Conservation (phyloP, 2,329 filamentous ascomycete genomes). For the Ceratocystis ficicola region DNA sequence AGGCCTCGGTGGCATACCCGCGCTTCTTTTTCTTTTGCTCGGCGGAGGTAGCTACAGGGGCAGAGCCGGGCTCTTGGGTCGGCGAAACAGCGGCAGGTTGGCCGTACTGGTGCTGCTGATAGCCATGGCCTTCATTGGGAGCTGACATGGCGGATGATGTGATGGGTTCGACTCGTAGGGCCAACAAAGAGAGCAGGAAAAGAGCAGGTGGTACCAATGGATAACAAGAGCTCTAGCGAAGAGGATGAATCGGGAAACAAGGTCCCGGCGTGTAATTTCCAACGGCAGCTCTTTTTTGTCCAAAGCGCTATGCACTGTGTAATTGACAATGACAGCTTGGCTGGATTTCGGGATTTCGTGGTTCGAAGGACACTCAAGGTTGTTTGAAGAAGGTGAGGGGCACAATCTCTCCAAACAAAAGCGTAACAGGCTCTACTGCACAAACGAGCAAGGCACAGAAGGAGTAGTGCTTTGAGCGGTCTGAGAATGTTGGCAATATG, state of each 20-base stretch:
- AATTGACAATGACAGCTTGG: neutral
- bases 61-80: conserved; percentile 26
- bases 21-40: conserved; percentile 74
- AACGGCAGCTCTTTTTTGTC: neutral
- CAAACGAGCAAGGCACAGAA: neutral
- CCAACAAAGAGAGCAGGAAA: conserved; percentile 25
- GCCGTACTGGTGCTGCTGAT: conserved; percentile 36
- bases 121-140: conserved; percentile 43
- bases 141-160: conserved; percentile 38
- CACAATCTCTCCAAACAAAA: conserved; percentile 11
- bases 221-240: conserved; percentile 8
- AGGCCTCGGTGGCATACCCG: conserved; percentile 87
- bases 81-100: conserved; percentile 29
- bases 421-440: conserved; percentile 7
- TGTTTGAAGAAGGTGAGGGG: conserved; percentile 4
- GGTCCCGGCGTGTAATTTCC: conserved; percentile 11
- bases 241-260: neutral
- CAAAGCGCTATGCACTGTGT: neutral
- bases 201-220: conserved; percentile 23
- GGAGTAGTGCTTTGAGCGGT: neutral
- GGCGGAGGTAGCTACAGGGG: conserved; percentile 23
- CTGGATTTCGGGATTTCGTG: neutral
- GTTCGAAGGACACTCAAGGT: neutral
- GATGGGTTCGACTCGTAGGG: neutral
- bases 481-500: conserved; percentile 4